Percentiles rank a stretch among this genome's conserved stretches.
phyloP scores from a whole-genome alignment of 1,139 yeast species.

The Yamadazyma oceani region DNA sequence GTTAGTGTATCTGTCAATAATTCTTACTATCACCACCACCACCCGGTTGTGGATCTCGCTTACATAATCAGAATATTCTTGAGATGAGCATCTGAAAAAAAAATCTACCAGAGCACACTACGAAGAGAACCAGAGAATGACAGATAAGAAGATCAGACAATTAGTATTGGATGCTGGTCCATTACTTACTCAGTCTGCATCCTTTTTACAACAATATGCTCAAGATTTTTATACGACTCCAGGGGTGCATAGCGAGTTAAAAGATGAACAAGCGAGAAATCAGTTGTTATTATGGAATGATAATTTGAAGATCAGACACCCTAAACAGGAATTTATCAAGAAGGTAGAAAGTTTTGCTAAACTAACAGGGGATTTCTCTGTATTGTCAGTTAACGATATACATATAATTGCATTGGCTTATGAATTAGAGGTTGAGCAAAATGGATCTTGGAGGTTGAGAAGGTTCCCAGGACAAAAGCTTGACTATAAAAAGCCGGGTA shows the following conservation, averaged over 20 bases:
- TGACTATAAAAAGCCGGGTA: conserved; percentile 11
- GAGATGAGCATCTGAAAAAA: conserved; percentile 11
- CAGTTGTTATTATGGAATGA: conserved; percentile 81
- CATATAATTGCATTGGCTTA: conserved; percentile 90
- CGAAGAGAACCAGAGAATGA: not conserved
- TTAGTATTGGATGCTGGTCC: conserved; percentile 95
- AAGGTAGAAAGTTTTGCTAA: conserved; percentile 76
- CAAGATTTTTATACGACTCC: conserved; percentile 81
- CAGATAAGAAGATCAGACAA: conserved; percentile 38
- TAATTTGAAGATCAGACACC: conserved; percentile 66
- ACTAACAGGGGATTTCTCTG: conserved; percentile 88
- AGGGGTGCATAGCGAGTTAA: conserved; percentile 82
- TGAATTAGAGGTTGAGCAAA: conserved; percentile 74
- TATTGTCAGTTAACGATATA: conserved; percentile 85
- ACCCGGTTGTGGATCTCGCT: too few species aligned
- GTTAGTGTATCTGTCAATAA: too few species aligned
- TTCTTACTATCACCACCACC: too few species aligned
- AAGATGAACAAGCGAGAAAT: conserved; percentile 79
- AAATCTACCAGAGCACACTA: not conserved
- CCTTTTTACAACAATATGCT: conserved; percentile 71
- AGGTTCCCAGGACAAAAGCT: conserved; percentile 65
- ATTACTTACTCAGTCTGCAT: conserved; percentile 79
- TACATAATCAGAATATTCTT: not conserved
- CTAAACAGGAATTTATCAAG: conserved; percentile 61
- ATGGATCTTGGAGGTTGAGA: conserved; percentile 72